Base-by-base conservation (phyloP, 129 eudicot genomes). In the Mikania micrantha region DNA sequence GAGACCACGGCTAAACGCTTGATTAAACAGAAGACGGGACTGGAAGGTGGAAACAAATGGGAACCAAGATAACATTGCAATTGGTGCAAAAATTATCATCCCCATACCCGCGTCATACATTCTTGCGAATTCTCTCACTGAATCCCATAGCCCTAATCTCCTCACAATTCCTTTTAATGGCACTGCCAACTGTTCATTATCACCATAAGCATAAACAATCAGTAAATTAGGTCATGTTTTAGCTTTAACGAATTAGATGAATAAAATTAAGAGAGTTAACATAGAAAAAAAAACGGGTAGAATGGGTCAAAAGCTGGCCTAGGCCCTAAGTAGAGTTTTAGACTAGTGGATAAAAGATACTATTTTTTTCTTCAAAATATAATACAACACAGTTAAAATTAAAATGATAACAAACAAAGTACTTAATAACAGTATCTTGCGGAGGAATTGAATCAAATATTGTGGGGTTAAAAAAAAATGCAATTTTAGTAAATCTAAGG, bases 101-200 rank as follows among this genome's bases (percentile, higher is more conserved):
- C 99, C 99, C 99, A 93, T 93, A 40, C 95, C 96, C 39, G 96
- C 96, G 85, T 93, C 99, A 28, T 93, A 93, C 86, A 93, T 89
- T 81, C 99, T 78, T 10, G 96, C 92, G 75, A 93, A 93, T 77
- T 93, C 99, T 62, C 92, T 78, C 47, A 93, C 95, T 0, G 96
- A 93, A 42, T 93, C 95, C 99, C 96, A 93, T 34, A 93, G 71
- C 13, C 98, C 98, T 71, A 93, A 66, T 48, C 73, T 78, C 83
- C 84, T 78, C 29, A 93, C 80, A 4, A 86, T 34, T 42, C 74
- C 78, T 74, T 32, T 88, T 96, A 96, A 93, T 20, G 98, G 60
- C 21, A 93, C 72, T 27, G 98, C 95, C 82, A 93, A 75, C 97
- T 91, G 84, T 29, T 15, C 53, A 63, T 34, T 20, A 25, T 65